Evolutionary conservation across 2,329 filamentous ascomycete species (phyloP).

Genomic region (Fusarium foetens): DNA sequence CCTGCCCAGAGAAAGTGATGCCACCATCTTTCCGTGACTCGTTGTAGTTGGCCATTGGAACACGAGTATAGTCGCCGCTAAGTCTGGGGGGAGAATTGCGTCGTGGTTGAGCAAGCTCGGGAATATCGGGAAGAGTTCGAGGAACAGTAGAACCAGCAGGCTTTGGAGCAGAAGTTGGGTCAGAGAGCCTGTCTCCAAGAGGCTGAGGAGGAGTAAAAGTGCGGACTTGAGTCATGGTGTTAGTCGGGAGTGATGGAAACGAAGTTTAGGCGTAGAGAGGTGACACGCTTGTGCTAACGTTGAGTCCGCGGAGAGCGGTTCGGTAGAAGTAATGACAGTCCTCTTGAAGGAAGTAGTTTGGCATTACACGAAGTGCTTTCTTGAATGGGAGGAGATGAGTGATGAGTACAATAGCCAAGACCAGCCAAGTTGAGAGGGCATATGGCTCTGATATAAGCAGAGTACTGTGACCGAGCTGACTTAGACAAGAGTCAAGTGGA

Average conservation of each 20-base stretch:
- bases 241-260: conserved; percentile 35
- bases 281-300: conserved; percentile 81
- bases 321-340: conserved; percentile 95
- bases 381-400: conserved; percentile 10
- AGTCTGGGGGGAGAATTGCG: conserved; percentile 39
- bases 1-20: conserved; percentile 89
- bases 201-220: conserved; percentile 72
- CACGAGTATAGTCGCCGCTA: conserved; percentile 52
- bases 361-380: conserved; percentile 69
- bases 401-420: conserved; percentile 15
- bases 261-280: conserved; percentile 73
- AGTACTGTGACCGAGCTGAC: conserved; percentile 42
- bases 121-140: conserved; percentile 54
- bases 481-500: conserved; percentile 47
- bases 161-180: conserved; percentile 39
- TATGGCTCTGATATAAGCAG: conserved; percentile 43
- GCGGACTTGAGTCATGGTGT: conserved; percentile 52
- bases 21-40: conserved; percentile 71
- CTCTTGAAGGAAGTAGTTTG: conserved; percentile 83
- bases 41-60: conserved; percentile 64
- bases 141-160: conserved; percentile 50
- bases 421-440: conserved; percentile 29
- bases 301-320: conserved; percentile 86
- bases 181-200: conserved; percentile 74
- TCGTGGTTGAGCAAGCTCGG: conserved; percentile 40